phyloP scores from a whole-genome alignment of 2,329 filamentous ascomycete species.

The Chalaropsis thielavioides region DNA sequence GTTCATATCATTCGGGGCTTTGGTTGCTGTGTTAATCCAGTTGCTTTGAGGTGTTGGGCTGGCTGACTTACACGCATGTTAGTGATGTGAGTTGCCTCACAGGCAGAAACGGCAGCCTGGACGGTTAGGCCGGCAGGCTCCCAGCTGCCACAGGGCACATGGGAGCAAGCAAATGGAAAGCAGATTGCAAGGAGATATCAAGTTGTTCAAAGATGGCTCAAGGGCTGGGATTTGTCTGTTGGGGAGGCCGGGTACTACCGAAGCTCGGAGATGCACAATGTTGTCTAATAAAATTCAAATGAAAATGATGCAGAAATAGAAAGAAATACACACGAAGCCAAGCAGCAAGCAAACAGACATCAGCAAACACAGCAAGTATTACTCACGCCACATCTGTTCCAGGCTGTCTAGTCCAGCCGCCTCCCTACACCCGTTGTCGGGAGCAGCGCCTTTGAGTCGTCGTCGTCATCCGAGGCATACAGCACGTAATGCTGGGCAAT shows the following conservation, averaged over 20 bases:
- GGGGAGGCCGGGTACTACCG: no score
- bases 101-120: not conserved
- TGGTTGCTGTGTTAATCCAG: not conserved
- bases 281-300: not conserved
- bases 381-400: not conserved
- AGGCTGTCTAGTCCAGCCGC: conserved; percentile 17
- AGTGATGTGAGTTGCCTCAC: not conserved
- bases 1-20: not conserved
- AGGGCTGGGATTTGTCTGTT: no score
- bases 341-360: no score
- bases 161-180: not conserved
- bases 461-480: conserved; percentile 32
- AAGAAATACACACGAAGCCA: not conserved
- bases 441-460: conserved; percentile 23
- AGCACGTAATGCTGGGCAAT: conserved; percentile 78
- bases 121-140: not conserved
- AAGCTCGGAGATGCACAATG: not conserved
- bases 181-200: not conserved
- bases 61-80: not conserved
- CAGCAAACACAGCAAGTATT: no score
- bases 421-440: conserved; percentile 22
- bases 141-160: not conserved
- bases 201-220: no score
- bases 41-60: not conserved
- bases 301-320: not conserved